Evolutionary conservation across 1,284 basidiomycete genomes (phyloP).

Genomic region (Boletus semigastroideus): DNA sequence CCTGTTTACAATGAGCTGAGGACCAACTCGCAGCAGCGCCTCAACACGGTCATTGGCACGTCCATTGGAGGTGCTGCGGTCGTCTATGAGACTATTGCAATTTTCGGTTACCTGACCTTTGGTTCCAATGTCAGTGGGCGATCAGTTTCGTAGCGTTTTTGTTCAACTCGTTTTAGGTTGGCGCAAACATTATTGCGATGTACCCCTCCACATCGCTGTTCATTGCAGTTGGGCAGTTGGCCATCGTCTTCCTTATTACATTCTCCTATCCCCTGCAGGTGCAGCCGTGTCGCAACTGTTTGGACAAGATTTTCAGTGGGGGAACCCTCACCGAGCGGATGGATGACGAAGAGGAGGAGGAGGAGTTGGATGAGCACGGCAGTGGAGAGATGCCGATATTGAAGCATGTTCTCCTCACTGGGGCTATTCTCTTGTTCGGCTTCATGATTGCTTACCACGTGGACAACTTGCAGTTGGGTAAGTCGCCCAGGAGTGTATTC

Average conservation of each 20-base stretch:
- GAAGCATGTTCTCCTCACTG: conserved; percentile 78
- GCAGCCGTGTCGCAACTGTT: conserved; percentile 89
- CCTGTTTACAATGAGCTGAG: conserved; percentile 93
- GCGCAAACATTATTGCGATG: conserved; percentile 92
- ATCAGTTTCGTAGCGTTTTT: background rate
- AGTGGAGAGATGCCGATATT: conserved; percentile 64
- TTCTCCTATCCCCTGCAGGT: conserved; percentile 94
- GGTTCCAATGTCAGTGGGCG: conserved; percentile 65
- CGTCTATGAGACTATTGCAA: conserved; percentile 81
- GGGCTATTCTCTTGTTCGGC: conserved; percentile 66
- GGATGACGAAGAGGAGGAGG: conserved; percentile 46
- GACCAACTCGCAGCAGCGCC: conserved; percentile 75
- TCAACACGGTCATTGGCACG: conserved; percentile 85
- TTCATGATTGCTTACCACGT: conserved; percentile 84
- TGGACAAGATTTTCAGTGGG: conserved; percentile 84
- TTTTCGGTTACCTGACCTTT: conserved; percentile 95
- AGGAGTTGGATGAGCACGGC: conserved; percentile 51
- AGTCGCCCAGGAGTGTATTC: conserved; percentile 30
- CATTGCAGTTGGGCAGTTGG: conserved; percentile 90
- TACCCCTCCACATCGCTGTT: conserved; percentile 93
- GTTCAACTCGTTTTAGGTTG: conserved; percentile 53
- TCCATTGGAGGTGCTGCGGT: conserved; percentile 81
- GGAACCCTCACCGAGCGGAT: conserved; percentile 35
- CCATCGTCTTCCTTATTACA: conserved; percentile 87
- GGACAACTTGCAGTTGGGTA: conserved; percentile 81